phyloP scores from a whole-genome alignment of 805 yeast species.

The Kuraishia cidri region DNA sequence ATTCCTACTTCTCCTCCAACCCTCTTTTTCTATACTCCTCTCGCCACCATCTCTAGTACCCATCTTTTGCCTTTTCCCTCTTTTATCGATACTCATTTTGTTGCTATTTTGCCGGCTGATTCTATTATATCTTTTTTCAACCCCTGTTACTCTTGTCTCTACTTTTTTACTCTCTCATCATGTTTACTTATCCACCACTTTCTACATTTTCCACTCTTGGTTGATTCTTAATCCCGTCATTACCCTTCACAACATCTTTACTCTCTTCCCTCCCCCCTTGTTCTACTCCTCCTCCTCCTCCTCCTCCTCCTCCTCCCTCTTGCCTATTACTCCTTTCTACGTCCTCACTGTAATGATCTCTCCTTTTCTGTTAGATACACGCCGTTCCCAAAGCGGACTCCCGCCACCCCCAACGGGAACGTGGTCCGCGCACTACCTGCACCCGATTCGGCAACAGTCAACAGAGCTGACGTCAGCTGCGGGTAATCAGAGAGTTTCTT shows the following conservation, averaged over 20 bases:
- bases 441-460: too few species aligned
- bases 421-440: too few species aligned
- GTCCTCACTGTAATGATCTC: too few species aligned
- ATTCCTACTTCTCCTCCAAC: background rate
- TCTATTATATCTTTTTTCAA: background rate
- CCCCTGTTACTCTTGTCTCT: background rate
- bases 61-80: background rate
- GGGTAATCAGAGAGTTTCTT: too few species aligned
- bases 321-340: background rate
- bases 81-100: background rate
- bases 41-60: slow-evolving; percentile 1
- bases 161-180: too few species aligned
- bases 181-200: too few species aligned
- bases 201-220: too few species aligned
- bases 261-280: background rate
- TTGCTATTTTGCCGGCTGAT: too few species aligned
- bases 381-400: too few species aligned
- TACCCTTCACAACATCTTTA: background rate
- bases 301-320: background rate
- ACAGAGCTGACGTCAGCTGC: too few species aligned
- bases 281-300: background rate
- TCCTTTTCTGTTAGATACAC: too few species aligned
- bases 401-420: too few species aligned
- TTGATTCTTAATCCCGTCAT: background rate
- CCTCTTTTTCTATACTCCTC: background rate